Conservation (phyloP, 1,284 basidiomycete genomes). For the Malassezia psittaci region DNA sequence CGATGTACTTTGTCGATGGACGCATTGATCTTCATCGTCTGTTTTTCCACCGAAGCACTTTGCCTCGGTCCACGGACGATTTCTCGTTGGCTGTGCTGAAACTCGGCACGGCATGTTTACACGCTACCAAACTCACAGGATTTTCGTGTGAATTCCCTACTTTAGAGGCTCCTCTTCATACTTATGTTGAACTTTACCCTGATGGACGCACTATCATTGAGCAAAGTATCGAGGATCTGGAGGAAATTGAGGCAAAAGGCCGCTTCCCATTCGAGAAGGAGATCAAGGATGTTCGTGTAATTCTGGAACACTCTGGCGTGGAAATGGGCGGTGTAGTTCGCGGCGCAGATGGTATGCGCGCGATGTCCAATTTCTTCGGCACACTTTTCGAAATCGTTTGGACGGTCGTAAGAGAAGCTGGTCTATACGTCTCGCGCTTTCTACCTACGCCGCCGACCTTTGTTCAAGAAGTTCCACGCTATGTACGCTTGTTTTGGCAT, state of each 20-base stretch:
- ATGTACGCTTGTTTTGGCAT: conserved; percentile 38
- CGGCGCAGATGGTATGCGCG: conserved; percentile 13
- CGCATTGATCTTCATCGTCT: conserved; percentile 22
- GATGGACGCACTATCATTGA: conserved; percentile 14
- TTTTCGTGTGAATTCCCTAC: conserved; percentile 29
- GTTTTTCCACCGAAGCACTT: conserved; percentile 24
- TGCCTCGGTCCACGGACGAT: conserved; percentile 32
- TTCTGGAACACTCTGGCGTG: conserved; percentile 2
- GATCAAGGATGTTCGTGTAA: conserved; percentile 25
- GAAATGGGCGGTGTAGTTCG: conserved; percentile 8
- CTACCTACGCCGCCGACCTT: conserved; percentile 19
- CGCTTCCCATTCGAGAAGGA: conserved; percentile 21
- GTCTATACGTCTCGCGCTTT: conserved; percentile 10
- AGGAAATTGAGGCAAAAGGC: conserved; percentile 5
- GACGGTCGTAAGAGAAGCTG: conserved; percentile 1
- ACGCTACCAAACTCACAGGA: conserved; percentile 36
- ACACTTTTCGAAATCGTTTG: conserved; percentile 8
- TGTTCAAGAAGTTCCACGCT: conserved; percentile 19
- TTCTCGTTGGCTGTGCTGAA: conserved; percentile 38
- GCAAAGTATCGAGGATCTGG: conserved; percentile 8
- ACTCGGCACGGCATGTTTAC: conserved; percentile 38
- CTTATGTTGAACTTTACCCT: conserved; percentile 33
- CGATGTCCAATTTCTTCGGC: background rate
- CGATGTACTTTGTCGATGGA: conserved; percentile 32
- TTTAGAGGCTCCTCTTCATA: conserved; percentile 22